Base-by-base conservation (phyloP, 495 filamentous ascomycete genomes). In the Penicillium daleae region DNA sequence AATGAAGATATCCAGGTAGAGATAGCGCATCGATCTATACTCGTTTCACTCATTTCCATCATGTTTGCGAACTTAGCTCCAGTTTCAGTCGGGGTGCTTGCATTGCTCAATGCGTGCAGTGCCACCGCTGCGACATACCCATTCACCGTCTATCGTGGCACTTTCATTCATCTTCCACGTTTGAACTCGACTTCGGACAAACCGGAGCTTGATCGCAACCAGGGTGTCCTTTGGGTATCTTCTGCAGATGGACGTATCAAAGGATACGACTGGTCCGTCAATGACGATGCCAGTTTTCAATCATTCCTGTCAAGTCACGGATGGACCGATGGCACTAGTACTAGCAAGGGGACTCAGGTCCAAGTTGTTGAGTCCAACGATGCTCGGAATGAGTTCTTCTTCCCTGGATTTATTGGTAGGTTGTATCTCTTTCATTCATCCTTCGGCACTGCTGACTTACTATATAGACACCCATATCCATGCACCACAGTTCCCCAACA, bases 401-500 rank as follows among this genome's bases (percentile, higher is more conserved):
- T 97, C 67, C 94, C 94, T 0, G 94, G 94, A 17, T 96, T 98
- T 72, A 89, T 98, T 48, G 92, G 91, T 93, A 60, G 48, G 68
- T 70, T 13, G 32, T n/a, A 15, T 35, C 26, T 33, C 46, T 27
- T 44, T 64, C 22, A 17, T 39, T 59, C 4, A 31, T 37, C 21
- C 27, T 39, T 31, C 24, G 37, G 66, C 44, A 13, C 42, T 73
- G 55, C 48, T 64, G 26, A 50, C 46, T 13, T 4, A 27, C 21
- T 22, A n/a, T 49, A 59, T 33, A 92, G 93, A 98, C 75, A 96
- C 94, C 15, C 94, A 98, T 75, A 90, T 96, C 64, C 94, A 98
- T 75, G 94, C 94, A 53, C 85, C 92, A 1, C 94, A 98, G 80
- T 95, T 95, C 71, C 93, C 94, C 62, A 98, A 98, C 69, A 81